A percentile compares a stretch with the other conserved stretches of the same genome.
phyloP scores from a whole-genome alignment of 176 grass and related monocot genomes.

The Themeda triandra region DNA sequence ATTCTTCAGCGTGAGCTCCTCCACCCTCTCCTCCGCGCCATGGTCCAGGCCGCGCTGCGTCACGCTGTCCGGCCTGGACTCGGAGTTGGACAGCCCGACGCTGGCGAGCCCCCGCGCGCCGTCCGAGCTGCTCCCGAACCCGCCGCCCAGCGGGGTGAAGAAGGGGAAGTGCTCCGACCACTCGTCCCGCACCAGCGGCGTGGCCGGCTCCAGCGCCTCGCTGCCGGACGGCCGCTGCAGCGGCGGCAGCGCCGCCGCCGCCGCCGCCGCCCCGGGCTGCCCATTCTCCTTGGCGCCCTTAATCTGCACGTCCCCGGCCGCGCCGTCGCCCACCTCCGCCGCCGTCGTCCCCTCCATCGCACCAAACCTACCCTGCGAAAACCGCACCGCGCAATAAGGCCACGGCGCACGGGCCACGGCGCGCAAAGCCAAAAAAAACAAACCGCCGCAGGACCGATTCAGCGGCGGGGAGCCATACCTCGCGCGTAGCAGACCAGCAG shows the following conservation, averaged over 20 bases:
- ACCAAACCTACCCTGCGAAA: background rate
- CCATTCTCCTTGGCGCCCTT: constrained; percentile 61
- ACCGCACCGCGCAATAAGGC: background rate
- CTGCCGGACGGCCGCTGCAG: constrained; percentile 10
- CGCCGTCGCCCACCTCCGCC: constrained; percentile 40
- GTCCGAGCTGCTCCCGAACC: constrained; percentile 26
- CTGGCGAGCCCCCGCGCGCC: constrained; percentile 12
- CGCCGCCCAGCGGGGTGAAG: constrained; percentile 37
- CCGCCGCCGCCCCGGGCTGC: constrained; percentile 8
- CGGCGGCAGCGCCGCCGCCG: background rate
- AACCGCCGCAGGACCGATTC: constrained; percentile 1
- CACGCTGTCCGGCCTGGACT: constrained; percentile 30
- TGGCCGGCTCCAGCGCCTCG: constrained; percentile 40
- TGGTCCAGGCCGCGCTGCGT: constrained; percentile 25
- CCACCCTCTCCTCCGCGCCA: constrained; percentile 55
- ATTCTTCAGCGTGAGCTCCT: constrained; percentile 83
- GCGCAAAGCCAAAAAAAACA: background rate
- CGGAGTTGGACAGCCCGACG: constrained; percentile 25
- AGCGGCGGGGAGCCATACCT: constrained; percentile 16
- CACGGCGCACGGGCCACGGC: background rate
- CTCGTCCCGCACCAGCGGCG: constrained; percentile 35
- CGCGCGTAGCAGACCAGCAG: background rate
- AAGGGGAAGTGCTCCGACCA: constrained; percentile 82
- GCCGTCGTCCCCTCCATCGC: constrained; percentile 63
- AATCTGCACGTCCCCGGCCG: constrained; percentile 39